Evolutionary conservation across 495 filamentous ascomycete species (phyloP).

Genomic region (Aspergillus cavernicola): DNA sequence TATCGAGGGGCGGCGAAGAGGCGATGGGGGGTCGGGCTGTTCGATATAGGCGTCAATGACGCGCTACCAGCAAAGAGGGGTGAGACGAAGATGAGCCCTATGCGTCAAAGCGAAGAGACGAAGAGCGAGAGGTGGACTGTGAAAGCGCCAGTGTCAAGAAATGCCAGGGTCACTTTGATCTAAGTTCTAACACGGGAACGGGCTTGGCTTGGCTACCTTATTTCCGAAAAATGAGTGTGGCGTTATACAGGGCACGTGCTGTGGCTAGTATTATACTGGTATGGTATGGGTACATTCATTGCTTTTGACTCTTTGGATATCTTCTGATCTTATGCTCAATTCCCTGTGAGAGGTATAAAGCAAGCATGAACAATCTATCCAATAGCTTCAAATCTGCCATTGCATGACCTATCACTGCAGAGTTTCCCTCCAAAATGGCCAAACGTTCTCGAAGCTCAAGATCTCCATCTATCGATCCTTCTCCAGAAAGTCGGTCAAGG

Average conservation of each 20-base stretch:
- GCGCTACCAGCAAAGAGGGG: not conserved
- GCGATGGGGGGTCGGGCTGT: not conserved
- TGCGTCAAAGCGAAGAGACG: conserved; percentile 11
- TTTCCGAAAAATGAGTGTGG: not conserved
- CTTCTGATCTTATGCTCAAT: too few relatives aligned
- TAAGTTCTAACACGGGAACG: conserved; percentile 21
- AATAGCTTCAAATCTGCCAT: too few relatives aligned
- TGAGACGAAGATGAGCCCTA: conserved; percentile 8
- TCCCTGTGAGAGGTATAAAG: too few relatives aligned
- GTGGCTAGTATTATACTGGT: conserved; percentile 2
- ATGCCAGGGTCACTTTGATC: too few relatives aligned
- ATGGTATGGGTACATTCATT: not conserved
- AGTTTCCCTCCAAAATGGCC: conserved; percentile 36
- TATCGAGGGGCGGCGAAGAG: conserved; percentile 11
- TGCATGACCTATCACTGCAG: conserved; percentile 11
- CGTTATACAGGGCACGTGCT: not conserved
- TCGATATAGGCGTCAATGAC: conserved; percentile 5
- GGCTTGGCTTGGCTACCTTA: conserved; percentile 1
- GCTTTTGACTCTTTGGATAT: too few relatives aligned
- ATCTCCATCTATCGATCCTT: conserved; percentile 21
- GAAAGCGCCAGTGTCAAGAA: conserved; percentile 19
- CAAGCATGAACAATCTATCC: too few relatives aligned
- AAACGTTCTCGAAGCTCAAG: conserved; percentile 58
- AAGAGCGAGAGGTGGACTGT: conserved; percentile 20
- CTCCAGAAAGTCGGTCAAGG: conserved; percentile 19